Percentiles rank a stretch among this genome's conserved stretches.
phyloP scores from a whole-genome alignment of 1,284 basidiomycete genomes.

The Ceratobasidium sp. region DNA sequence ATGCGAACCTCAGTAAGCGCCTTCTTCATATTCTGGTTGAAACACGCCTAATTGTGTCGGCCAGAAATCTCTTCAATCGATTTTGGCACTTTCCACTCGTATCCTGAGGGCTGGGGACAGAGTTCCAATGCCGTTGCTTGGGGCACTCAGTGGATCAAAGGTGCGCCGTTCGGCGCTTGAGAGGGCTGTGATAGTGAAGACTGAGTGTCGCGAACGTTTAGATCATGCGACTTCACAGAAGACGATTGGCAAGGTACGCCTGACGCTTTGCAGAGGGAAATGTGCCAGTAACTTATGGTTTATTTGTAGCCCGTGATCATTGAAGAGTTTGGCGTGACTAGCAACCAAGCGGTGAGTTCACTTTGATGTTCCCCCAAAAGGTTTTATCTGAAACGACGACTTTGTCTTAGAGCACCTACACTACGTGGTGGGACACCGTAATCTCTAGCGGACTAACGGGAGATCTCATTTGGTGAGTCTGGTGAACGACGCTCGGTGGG shows the following conservation, averaged over 20 bases:
- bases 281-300: neutral
- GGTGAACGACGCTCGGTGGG: neutral
- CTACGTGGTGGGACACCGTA: slow-evolving; percentile 67
- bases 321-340: slow-evolving; percentile 67
- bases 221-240: slow-evolving; percentile 26
- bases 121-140: slow-evolving; percentile 58
- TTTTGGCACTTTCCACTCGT: slow-evolving; percentile 72
- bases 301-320: slow-evolving; percentile 49
- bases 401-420: slow-evolving; percentile 58
- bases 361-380: neutral
- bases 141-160: slow-evolving; percentile 60
- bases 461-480: slow-evolving; percentile 36
- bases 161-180: neutral
- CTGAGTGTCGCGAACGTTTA: slow-evolving; percentile 56
- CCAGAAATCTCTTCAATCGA: slow-evolving; percentile 67
- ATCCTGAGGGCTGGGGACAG: slow-evolving; percentile 50
- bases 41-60: neutral
- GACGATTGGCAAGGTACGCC: neutral
- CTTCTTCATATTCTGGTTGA: neutral
- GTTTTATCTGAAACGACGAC: neutral
- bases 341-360: slow-evolving; percentile 57
- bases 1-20: slow-evolving; percentile 58
- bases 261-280: neutral
- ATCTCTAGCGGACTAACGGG: slow-evolving; percentile 67
- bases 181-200: neutral